Base-by-base conservation (phyloP, 805 yeast genomes). In the Wickerhamomyces kurtzmanii region DNA sequence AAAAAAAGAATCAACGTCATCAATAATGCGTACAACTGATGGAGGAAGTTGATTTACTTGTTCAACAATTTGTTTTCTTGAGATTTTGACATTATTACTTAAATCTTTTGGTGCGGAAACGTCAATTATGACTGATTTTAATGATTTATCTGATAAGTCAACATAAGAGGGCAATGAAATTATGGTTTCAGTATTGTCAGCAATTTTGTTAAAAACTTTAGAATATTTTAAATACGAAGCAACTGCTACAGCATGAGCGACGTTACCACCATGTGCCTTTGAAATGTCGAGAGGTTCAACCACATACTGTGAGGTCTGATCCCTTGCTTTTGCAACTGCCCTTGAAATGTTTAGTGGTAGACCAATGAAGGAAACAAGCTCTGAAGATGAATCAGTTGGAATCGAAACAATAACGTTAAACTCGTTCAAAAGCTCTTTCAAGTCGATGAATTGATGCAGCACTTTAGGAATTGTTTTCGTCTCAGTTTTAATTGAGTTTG, bases 201-300 rank as follows among this genome's bases (percentile, higher is more conserved):
- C 59, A 35, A 72, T 52, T n/a, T 39, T 32, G 23, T 55, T 42
- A 38, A 79, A 65, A 20, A 59, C 49, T 18, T 70, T 67, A 32
- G 71, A 59, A 35, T 68, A 61, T 30, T 57, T 50, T 39, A 91
- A 77, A 50, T 65, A 82, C 9, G 78, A 65, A 23, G 85, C 78
- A 32, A 91, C 62, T 22, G 75, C 68, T 36, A 72, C 71, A 8
- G 94, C 96, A 45, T 91, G 97, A 12, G 59, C 51, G 29, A 71
- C 47, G 47, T 83, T 72, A 38, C 81, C 83, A 45, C 85, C 82
- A 51, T 91, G 96, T 17, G 97, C 94, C 53, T 71, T 78, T 8
- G 93, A 75, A 52, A 91, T 76, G 44, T 86, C 94, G 46, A 91
- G 64, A 20, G 73, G 57, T 38, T 76, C 85, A 22, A 77, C 71